Conservation (phyloP, 306 rosid species). For the Quercus aquifolioides region DNA sequence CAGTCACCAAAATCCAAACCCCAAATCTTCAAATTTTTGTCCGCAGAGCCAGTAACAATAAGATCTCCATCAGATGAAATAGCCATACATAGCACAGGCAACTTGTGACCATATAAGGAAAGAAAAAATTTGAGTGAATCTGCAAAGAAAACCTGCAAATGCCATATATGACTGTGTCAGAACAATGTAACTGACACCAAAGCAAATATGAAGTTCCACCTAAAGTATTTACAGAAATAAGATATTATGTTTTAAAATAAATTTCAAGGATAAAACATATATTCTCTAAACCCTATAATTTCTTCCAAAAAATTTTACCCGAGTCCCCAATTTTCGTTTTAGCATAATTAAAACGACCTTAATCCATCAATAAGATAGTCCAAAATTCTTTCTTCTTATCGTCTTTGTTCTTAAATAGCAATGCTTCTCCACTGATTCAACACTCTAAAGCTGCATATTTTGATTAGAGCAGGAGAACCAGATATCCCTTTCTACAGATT, state of each 20-base stretch:
- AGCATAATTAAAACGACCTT: not conserved
- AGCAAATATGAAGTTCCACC: conserved; percentile 8
- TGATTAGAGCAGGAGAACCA: not conserved
- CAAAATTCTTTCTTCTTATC: not conserved
- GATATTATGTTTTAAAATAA: not conserved
- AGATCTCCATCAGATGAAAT: conserved; percentile 92
- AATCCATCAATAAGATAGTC: not conserved
- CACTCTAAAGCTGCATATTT: not conserved
- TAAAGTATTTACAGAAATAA: not conserved
- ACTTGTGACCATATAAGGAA: conserved; percentile 85
- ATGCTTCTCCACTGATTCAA: not conserved
- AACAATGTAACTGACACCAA: not conserved
- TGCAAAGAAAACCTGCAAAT: conserved; percentile 66
- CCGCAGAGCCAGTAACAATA: conserved; percentile 91
- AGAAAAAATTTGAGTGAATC: conserved; percentile 81
- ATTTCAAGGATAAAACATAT: too few relatives aligned
- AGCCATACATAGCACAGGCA: conserved; percentile 95
- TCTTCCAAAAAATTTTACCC: not conserved
- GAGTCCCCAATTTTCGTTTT: too few relatives aligned
- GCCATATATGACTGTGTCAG: conserved; percentile 19
- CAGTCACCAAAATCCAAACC: conserved; percentile 96
- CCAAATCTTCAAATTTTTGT: conserved; percentile 95
- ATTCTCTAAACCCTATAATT: not conserved
- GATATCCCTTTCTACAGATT: not conserved
- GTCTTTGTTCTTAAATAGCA: not conserved